A percentile compares a stretch with the other conserved stretches of the same genome.
phyloP scores from a whole-genome alignment of 169 alveolate species.

The Cryptosporidium sp. region DNA sequence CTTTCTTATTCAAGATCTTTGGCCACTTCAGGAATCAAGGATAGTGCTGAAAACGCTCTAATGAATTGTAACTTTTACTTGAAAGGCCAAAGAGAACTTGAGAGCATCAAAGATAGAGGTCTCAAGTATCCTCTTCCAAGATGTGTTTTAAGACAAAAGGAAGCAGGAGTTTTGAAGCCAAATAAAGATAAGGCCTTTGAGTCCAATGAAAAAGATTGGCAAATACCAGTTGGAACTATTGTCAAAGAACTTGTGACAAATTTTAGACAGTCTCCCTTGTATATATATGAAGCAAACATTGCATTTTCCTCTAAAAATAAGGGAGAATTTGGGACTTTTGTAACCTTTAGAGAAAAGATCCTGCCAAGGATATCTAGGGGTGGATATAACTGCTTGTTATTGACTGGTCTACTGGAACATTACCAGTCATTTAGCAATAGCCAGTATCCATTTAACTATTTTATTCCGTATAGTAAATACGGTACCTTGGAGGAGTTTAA shows the following conservation, averaged over 20 bases:
- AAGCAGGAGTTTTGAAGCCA: background rate
- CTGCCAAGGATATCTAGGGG: conserved; percentile 90
- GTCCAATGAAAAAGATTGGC: too few relatives aligned
- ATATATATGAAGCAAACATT: conserved; percentile 92
- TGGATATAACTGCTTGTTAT: conserved; percentile 86
- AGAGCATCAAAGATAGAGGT: background rate
- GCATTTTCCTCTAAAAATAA: conserved; percentile 86
- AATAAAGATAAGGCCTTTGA: background rate
- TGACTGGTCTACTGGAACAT: conserved; percentile 60
- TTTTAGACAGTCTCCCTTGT: conserved; percentile 77
- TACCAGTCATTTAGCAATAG: conserved; percentile 81
- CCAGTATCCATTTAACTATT: conserved; percentile 6
- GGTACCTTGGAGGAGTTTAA: conserved; percentile 57
- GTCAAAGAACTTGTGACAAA: background rate
- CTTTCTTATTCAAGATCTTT: conserved; percentile 52
- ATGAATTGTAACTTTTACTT: conserved; percentile 17
- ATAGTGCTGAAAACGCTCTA: conserved; percentile 11
- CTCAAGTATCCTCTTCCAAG: conserved; percentile 45
- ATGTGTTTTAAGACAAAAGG: conserved; percentile 13
- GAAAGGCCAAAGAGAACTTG: background rate
- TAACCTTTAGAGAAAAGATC: conserved; percentile 88
- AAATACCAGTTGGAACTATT: background rate
- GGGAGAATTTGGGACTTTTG: conserved; percentile 86
- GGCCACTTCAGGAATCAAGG: conserved; percentile 24
- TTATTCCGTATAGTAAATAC: conserved; percentile 56